Conservation (phyloP, 345 rosid species). For the Gossypium thurberi region DNA sequence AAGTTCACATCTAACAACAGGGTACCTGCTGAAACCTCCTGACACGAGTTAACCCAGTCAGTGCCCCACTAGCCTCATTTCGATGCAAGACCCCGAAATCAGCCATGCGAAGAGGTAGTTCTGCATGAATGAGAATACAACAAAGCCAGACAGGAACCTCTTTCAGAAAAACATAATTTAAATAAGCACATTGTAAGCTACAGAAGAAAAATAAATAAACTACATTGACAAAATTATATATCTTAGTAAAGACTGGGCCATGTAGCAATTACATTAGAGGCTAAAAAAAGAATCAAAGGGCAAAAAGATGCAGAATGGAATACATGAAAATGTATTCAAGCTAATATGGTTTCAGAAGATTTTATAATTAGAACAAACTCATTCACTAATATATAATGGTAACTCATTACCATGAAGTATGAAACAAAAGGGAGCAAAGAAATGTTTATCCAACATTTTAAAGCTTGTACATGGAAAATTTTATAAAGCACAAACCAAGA, state of each 20-base stretch:
- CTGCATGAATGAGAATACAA: conserved; percentile 32
- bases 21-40: conserved; percentile 97
- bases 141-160: background rate
- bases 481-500: background rate
- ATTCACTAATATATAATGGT: background rate
- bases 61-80: conserved; percentile 97
- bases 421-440: background rate
- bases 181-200: background rate
- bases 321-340: background rate
- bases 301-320: background rate
- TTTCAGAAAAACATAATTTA: background rate
- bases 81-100: conserved; percentile 97
- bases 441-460: background rate
- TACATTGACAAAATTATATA: background rate
- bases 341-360: background rate
- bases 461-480: background rate
- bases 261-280: background rate
- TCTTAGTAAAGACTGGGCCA: background rate
- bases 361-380: background rate
- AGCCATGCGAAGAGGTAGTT: conserved; percentile 87
- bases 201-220: background rate
- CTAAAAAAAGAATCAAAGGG: background rate
- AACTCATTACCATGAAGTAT: background rate
- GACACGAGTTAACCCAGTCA: conserved; percentile 89
- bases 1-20: background rate